phyloP scores from a whole-genome alignment of 2,329 filamentous ascomycete species.

The Paraphoma chrysanthemicola region DNA sequence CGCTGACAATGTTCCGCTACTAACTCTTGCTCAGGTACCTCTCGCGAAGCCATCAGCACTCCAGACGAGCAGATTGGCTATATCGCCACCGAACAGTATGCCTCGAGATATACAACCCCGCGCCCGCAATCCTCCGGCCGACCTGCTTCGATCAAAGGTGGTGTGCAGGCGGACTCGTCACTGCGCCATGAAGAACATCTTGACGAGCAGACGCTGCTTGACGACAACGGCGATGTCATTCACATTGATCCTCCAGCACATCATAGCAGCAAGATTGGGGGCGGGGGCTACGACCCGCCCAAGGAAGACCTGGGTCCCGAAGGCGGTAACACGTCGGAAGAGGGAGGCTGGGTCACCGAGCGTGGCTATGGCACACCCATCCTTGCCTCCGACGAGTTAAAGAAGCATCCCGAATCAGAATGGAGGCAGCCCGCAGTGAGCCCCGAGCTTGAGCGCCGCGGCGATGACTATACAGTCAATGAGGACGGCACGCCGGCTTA shows the following conservation, averaged over 20 bases:
- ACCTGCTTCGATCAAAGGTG: slow-evolving; percentile 56
- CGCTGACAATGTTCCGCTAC: slow-evolving; percentile 24
- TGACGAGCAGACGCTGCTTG: slow-evolving; percentile 44
- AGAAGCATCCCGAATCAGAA: slow-evolving; percentile 73
- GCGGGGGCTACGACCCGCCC: slow-evolving; percentile 60
- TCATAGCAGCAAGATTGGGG: slow-evolving; percentile 52
- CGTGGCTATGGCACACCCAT: slow-evolving; percentile 77
- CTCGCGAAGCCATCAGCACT: slow-evolving; percentile 70
- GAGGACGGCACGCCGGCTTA: slow-evolving; percentile 48
- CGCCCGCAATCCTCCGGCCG: slow-evolving; percentile 58
- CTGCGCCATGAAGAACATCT: slow-evolving; percentile 59
- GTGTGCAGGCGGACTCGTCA: slow-evolving; percentile 56
- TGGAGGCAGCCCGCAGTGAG: slow-evolving; percentile 81
- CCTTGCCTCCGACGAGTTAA: slow-evolving; percentile 84
- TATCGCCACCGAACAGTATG: slow-evolving; percentile 83
- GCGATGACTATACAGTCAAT: slow-evolving; percentile 59
- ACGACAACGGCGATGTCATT: slow-evolving; percentile 68
- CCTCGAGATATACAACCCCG: slow-evolving; percentile 77
- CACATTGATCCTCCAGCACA: slow-evolving; percentile 75
- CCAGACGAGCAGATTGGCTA: slow-evolving; percentile 93
- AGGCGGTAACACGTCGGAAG: slow-evolving; percentile 53
- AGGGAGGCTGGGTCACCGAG: slow-evolving; percentile 63
- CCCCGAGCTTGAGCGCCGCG: slow-evolving; percentile 68
- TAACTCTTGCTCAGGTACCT: slow-evolving; percentile 66
- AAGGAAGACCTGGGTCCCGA: slow-evolving; percentile 59